Evolutionary conservation across 2,329 filamentous ascomycete species (phyloP), one percentile per base, ranked within the genome.

Genomic region (Thielaviopsis cerberus): DNA sequence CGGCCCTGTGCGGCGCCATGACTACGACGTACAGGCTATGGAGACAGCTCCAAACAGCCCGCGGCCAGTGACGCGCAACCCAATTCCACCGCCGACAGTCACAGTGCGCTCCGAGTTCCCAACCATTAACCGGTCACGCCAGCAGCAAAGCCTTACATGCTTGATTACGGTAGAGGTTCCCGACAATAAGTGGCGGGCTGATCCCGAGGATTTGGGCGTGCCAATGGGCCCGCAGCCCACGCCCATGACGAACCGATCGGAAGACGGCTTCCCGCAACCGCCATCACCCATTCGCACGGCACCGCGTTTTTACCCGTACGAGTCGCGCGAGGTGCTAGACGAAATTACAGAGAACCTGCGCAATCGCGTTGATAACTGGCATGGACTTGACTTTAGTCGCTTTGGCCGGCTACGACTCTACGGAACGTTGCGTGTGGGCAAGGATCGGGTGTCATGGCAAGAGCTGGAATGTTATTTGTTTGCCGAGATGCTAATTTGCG

Each of bases 401-500:
- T 98, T 98, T 67, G 92, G 92, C 62, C 94, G 92, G 67, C 76
- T 98, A 63, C 82, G 90, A 30, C 74, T 97, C 30, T 90, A 95
- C 66, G 91, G 89, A 26, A 90, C 85, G 1, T 81, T 98, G 59
- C 83, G 88, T 57, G 92, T 98, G 23, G 92, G 92, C 64, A 98
- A 98, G 71, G 92, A 98, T 70, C 89, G 89, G 64, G 78, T 91
- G 63, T 90, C 90, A 6, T 98, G 92, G 92, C 92, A 98, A 73
- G 92, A 97, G 69, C 73, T 98, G 58, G 90, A 98, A 69, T 98
- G 92, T 69, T 98, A 88, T 69, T 78, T 98, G 27, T 98, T 98
- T 67, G 88, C 86, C 4, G 92, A 98, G 72, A 98, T 98, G 92
- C 85, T 98, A 65, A 98, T 98, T 63, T 98, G 92, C 67, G 89